Conservation (phyloP, 345 rosid genomes). For the Eucalyptus polybractea region DNA sequence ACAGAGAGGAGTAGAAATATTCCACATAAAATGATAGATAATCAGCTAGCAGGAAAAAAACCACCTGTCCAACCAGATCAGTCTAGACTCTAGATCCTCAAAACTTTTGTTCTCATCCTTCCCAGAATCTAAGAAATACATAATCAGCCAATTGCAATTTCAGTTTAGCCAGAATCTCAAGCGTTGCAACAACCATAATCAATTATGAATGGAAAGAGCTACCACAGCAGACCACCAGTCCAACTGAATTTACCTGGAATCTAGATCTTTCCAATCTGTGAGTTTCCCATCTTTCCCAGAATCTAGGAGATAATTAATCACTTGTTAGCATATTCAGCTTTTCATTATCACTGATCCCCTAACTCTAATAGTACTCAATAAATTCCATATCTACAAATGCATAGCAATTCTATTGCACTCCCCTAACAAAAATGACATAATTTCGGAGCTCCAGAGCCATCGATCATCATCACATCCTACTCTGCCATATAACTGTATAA, state of each 20-base stretch:
- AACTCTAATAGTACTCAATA: background rate
- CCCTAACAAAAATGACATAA: background rate
- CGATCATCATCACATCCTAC: background rate
- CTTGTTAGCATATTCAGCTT: background rate
- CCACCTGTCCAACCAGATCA: background rate
- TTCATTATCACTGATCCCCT: background rate
- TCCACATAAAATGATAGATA: no score
- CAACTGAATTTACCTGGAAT: background rate
- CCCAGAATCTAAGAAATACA: background rate
- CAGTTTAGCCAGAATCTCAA: background rate
- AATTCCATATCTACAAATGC: background rate
- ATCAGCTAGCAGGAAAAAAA: background rate
- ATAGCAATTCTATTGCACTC: background rate
- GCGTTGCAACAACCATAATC: background rate
- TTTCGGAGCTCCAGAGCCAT: background rate
- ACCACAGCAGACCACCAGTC: background rate
- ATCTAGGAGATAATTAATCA: background rate
- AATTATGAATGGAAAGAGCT: background rate
- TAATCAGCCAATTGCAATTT: background rate
- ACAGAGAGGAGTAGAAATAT: no score
- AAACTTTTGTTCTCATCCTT: background rate
- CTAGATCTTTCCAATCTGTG: background rate
- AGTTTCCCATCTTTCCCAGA: background rate
- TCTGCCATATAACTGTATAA: no score
- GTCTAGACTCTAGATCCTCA: background rate